These are phyloP conservation scores for Hippophae gyantsensis DNA, from an alignment of 306 rosid species.

Conservation along the genomic window DNA sequence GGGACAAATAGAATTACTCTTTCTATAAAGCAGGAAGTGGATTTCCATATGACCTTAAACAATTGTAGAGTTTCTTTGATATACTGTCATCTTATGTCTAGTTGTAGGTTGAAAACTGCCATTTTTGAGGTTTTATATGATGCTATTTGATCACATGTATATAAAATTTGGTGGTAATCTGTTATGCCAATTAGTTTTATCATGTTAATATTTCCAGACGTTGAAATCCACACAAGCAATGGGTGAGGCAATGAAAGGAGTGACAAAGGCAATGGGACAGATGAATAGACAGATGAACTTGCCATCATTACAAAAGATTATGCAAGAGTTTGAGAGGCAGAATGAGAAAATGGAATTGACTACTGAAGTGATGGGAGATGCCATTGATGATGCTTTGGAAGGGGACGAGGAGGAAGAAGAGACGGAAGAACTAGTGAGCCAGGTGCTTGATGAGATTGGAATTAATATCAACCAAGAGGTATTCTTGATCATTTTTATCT, in stretches of 20 bases:
- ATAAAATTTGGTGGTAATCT: background rate
- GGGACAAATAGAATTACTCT: no score
- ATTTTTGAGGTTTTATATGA: background rate
- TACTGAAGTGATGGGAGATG: constrained; percentile 89
- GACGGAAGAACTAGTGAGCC: constrained; percentile 80
- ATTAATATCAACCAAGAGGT: constrained; percentile 86
- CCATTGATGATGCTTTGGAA: constrained; percentile 92
- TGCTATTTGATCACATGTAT: background rate
- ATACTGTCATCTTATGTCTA: no score
- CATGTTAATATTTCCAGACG: constrained; percentile 36
- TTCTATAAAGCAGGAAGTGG: background rate
- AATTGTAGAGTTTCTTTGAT: background rate
- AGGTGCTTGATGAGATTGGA: constrained; percentile 94
- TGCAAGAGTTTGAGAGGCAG: constrained; percentile 94
- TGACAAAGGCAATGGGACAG: constrained; percentile 98
- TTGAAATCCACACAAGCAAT: constrained; percentile 91
- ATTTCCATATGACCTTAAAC: background rate
- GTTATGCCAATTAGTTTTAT: background rate
- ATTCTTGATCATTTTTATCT: constrained; percentile 5
- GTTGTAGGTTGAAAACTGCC: no score
- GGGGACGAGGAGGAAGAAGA: constrained; percentile 98
- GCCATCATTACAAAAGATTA: constrained; percentile 83
- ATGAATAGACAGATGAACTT: constrained; percentile 95
- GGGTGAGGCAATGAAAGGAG: constrained; percentile 99
- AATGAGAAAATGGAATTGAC: constrained; percentile 85